Conservation (phyloP, 345 rosid species). For the Aquilaria yunnanensis region DNA sequence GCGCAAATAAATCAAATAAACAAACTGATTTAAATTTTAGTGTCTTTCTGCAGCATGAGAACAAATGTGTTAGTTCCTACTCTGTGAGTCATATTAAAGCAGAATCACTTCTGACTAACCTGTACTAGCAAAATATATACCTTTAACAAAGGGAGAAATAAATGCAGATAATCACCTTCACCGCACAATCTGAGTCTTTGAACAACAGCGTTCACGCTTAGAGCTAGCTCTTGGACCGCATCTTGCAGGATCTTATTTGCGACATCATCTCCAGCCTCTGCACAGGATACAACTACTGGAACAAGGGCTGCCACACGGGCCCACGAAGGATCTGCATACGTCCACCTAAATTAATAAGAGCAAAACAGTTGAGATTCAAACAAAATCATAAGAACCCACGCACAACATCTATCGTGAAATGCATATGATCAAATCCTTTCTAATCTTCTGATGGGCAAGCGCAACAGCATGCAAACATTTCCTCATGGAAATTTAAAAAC, state of each 20-base stretch:
- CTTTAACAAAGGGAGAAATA: too few relatives aligned
- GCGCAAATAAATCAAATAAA: neutral
- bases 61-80: neutral
- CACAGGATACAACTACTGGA: slow-evolving; percentile 66
- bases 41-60: too few relatives aligned
- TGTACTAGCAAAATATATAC: too few relatives aligned
- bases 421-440: too few relatives aligned
- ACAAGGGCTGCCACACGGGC: slow-evolving; percentile 80
- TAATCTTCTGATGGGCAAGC: too few relatives aligned
- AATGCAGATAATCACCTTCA: slow-evolving; percentile 30
- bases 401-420: neutral
- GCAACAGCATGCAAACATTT: too few relatives aligned
- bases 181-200: slow-evolving; percentile 57
- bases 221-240: slow-evolving; percentile 58
- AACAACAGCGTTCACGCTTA: slow-evolving; percentile 75
- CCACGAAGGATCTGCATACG: slow-evolving; percentile 79
- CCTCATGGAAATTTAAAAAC: too few relatives aligned
- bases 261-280: slow-evolving; percentile 65
- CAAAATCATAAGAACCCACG: neutral
- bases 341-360: slow-evolving; percentile 43
- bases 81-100: neutral
- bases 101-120: too few relatives aligned
- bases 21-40: too few relatives aligned
- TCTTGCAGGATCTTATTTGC: slow-evolving; percentile 50
- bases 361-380: slow-evolving; percentile 5